These are phyloP conservation scores for Coemansia sp. DNA, from an alignment of 192 early-diverging fungal genomes.

Conservation along the genomic window DNA sequence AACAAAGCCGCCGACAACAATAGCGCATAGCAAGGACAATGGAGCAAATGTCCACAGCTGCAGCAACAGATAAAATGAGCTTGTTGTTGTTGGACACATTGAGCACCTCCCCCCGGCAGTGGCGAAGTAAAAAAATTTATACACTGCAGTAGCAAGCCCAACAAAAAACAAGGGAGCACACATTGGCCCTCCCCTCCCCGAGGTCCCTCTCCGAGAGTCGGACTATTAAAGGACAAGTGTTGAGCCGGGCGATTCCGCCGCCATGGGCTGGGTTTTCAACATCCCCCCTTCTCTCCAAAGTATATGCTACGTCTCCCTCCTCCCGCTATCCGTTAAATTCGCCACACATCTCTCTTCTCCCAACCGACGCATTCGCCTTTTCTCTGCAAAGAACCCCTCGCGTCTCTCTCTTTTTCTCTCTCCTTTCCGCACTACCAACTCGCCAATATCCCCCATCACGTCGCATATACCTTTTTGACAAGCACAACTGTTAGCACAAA, in stretches of 20 bases:
- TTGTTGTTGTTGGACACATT: conserved; percentile 7
- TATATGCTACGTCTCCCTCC: conserved; percentile 5
- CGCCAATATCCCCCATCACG: neutral
- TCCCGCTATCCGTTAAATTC: conserved; percentile 13
- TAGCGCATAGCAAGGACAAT: neutral
- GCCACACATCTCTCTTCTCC: neutral
- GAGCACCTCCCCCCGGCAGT: conserved; percentile 1
- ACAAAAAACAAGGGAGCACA: neutral
- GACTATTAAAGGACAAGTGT: conserved; percentile 6
- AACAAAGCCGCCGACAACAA: neutral
- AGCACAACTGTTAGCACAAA: neutral
- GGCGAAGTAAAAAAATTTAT: neutral
- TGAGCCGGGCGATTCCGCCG: conserved; percentile 1
- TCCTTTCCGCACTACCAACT: neutral
- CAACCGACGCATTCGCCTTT: neutral
- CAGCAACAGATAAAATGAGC: neutral
- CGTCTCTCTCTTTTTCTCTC: neutral
- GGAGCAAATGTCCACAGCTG: neutral
- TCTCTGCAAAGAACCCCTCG: conserved; percentile 1
- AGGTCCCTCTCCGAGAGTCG: neutral
- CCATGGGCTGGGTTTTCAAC: neutral
- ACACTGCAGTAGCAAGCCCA: neutral
- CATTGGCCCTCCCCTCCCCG: neutral
- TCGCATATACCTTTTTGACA: neutral
- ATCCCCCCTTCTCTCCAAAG: conserved; percentile 8